These are phyloP conservation scores for Fomitopsis pinicola DNA, from an alignment of 1,284 basidiomycete species.

Conservation along the genomic window DNA sequence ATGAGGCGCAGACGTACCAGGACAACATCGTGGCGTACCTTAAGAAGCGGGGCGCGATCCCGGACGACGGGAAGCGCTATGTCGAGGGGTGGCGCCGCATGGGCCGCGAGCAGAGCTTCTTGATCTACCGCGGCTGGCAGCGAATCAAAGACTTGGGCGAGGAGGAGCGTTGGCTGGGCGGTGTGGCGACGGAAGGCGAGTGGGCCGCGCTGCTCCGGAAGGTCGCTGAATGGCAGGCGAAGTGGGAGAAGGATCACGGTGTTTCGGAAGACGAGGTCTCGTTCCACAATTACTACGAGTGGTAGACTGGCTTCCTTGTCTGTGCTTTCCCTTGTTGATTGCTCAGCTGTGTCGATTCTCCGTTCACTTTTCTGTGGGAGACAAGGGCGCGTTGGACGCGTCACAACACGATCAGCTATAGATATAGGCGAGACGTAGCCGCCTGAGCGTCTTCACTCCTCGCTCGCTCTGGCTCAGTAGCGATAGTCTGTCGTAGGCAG, in stretches of 20 bases:
- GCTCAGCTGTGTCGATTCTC: too few species aligned
- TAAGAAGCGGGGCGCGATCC: conserved; percentile 36
- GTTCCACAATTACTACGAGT: not conserved
- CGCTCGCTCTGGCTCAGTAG: too few species aligned
- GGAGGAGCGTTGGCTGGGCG: conserved; percentile 32
- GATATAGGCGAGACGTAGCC: not conserved
- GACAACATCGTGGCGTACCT: conserved; percentile 42
- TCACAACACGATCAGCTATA: not conserved
- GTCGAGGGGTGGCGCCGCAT: conserved; percentile 47
- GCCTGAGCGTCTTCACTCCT: too few species aligned
- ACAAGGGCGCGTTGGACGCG: too few species aligned
- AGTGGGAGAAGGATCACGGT: conserved; percentile 34
- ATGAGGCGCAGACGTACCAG: conserved; percentile 43
- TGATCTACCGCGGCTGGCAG: conserved; percentile 41
- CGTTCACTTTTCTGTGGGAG: too few species aligned
- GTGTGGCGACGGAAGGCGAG: conserved; percentile 35
- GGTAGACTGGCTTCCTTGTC: not conserved
- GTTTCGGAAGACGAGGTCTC: not conserved
- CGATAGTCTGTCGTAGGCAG: too few species aligned
- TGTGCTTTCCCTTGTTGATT: too few species aligned
- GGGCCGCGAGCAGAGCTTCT: conserved; percentile 24
- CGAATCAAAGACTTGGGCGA: conserved; percentile 37
- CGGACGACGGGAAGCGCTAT: conserved; percentile 38
- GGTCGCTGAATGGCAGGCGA: conserved; percentile 42
- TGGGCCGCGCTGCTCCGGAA: conserved; percentile 47